These are phyloP conservation scores for Vaccinium corymbosum DNA, from an alignment of 148 eudicot genomes.

Conservation along the genomic window DNA sequence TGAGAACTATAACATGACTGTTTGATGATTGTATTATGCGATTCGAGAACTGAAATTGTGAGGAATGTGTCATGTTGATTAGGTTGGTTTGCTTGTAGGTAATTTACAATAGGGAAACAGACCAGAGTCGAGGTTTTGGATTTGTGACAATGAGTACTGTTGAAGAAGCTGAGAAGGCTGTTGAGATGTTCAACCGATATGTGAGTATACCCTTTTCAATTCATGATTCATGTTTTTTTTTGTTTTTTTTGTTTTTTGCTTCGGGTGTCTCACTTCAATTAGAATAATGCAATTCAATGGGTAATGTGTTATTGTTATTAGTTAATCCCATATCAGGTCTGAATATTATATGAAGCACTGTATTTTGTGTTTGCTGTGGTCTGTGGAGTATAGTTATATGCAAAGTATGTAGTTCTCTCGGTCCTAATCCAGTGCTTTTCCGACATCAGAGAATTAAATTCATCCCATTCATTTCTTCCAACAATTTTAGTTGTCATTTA, in stretches of 20 bases:
- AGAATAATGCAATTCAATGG: background rate
- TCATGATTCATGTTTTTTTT: background rate
- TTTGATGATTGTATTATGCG: background rate
- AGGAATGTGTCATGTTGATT: background rate
- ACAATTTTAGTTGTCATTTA: no score
- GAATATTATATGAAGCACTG: background rate
- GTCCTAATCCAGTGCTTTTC: background rate
- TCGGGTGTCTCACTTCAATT: background rate
- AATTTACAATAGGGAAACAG: constrained; percentile 88
- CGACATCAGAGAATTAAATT: background rate
- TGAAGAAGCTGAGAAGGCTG: constrained; percentile 85
- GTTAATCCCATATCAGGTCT: background rate
- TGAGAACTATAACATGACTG: background rate
- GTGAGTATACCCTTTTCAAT: constrained; percentile 37
- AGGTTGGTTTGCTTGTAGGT: constrained; percentile 43
- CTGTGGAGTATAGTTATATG: background rate
- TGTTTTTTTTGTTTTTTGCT: no score
- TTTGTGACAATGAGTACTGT: constrained; percentile 92
- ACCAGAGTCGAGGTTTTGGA: constrained; percentile 86
- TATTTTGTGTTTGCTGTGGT: background rate
- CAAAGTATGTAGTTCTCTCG: background rate
- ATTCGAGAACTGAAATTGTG: background rate
- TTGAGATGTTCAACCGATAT: constrained; percentile 62
- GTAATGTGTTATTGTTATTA: no score
- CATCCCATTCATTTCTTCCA: no score